Evolutionary conservation across 2,329 filamentous ascomycete genomes (phyloP), one percentile per base, ranked within the genome.

Genomic region (Pestalotiopsis sp.): DNA sequence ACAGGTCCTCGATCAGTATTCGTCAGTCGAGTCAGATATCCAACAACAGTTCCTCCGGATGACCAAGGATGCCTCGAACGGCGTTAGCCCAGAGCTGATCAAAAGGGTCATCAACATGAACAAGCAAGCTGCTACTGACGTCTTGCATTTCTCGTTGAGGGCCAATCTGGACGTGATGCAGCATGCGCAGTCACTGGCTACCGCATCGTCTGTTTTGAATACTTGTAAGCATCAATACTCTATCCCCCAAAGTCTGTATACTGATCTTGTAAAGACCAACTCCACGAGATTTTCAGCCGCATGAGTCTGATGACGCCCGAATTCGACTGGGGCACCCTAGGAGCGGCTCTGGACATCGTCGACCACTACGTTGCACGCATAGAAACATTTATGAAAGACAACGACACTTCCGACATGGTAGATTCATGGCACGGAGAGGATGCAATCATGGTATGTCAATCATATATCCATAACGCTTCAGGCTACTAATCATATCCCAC

Each of bases 1-100:
- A 67, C 85, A 88, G 68, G 82, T 89, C 25, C 77, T 90, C 56
- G 82, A 86, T 7, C 88, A 91, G 70, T 90, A 88, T 73, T 81
- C 85, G 66, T 87, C 85, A 2, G 86, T 86, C 2, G 86, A 85
- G 9, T 79, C 82, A 1, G 87, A 90, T 66, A 85, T 90, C 70
- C 83, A 89, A 65, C 84, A 86, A 70, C 88, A 90, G 73, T 81
- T 88, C 36, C 71, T 81, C n/a, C 80, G 80, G 13, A 78, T 90
- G 72, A 81, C 86, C 3, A 84, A 81, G 67, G 82, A 85, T 66
- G 78, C 78, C 12, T 75, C 72, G 20, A 76, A 70, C 56, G 73
- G 67, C 49, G 76, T 78, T 52, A 84, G 81, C 64, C 79, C 81
- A 12, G 82, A 84, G 3, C 77, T 85, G 74, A 78, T 88, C 68